Evolutionary conservation across 108 stramenopile genomes (phyloP).

Genomic region (Stephanodiscus minutulus): DNA sequence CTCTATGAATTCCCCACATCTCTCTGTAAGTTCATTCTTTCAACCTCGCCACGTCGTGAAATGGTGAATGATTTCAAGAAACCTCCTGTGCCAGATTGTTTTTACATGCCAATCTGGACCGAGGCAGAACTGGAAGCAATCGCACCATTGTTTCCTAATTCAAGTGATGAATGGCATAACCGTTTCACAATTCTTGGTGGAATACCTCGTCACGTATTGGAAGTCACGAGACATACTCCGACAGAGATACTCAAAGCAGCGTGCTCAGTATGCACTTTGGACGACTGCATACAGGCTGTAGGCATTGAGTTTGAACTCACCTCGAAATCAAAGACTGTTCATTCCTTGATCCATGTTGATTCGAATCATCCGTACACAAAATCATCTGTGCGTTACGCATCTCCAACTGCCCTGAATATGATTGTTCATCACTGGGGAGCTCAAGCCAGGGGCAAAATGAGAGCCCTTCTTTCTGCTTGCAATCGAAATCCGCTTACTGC

Average conservation of each 20-base stretch:
- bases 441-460: too few species aligned
- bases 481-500: conserved; percentile 6
- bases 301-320: not conserved
- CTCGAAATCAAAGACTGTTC: not conserved
- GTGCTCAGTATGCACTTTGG: conserved; percentile 1
- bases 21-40: not conserved
- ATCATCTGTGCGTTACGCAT: too few species aligned
- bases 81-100: conserved; percentile 5
- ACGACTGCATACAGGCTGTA: not conserved
- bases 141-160: conserved; percentile 10
- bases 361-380: too few species aligned
- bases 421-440: too few species aligned
- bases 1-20: not conserved
- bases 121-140: conserved; percentile 21
- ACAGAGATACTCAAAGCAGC: conserved; percentile 11
- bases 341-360: too few species aligned
- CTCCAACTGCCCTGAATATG: too few species aligned
- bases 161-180: conserved; percentile 9
- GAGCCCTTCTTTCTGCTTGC: not conserved
- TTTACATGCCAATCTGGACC: conserved; percentile 19
- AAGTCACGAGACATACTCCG: conserved; percentile 6
- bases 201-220: conserved; percentile 8
- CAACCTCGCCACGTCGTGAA: not conserved
- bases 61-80: too few species aligned
- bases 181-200: conserved; percentile 10